phyloP scores from a whole-genome alignment of 164 flowering plant species.

The Vitis cinerea region DNA sequence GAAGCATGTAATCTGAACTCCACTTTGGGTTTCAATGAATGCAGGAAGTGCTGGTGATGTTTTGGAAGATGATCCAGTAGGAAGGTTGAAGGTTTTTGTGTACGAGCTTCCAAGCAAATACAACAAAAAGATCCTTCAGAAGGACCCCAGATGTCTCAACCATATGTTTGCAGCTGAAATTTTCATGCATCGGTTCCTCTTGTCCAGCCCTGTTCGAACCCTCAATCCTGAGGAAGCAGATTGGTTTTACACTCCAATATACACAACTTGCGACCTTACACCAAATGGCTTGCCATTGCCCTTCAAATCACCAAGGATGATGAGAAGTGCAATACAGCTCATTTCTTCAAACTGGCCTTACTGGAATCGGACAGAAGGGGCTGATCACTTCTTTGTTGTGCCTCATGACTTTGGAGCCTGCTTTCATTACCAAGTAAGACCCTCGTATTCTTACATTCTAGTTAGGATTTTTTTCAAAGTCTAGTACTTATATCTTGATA shows the following conservation, averaged over 20 bases:
- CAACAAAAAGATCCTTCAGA: conserved; percentile 79
- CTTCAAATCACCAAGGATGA: conserved; percentile 89
- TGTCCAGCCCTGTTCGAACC: conserved; percentile 85
- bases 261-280: conserved; percentile 85
- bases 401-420: conserved; percentile 98
- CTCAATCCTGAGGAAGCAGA: conserved; percentile 92
- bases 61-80: conserved; percentile 91
- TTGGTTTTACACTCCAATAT: conserved; percentile 93
- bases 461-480: too few species aligned
- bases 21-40: conserved; percentile 10
- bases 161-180: conserved; percentile 99
- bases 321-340: conserved; percentile 91
- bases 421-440: conserved; percentile 84
- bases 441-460: too few species aligned
- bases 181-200: conserved; percentile 84
- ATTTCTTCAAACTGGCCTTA: conserved; percentile 89
- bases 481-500: too few species aligned
- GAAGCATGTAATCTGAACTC: not conserved
- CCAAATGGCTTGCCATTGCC: conserved; percentile 90
- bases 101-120: conserved; percentile 96
- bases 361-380: conserved; percentile 93
- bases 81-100: conserved; percentile 84
- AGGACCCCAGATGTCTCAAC: conserved; percentile 84
- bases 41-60: conserved; percentile 98
- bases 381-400: conserved; percentile 88